phyloP scores from a whole-genome alignment of 768 basidiomycete species.

The Cyathus striatus region DNA sequence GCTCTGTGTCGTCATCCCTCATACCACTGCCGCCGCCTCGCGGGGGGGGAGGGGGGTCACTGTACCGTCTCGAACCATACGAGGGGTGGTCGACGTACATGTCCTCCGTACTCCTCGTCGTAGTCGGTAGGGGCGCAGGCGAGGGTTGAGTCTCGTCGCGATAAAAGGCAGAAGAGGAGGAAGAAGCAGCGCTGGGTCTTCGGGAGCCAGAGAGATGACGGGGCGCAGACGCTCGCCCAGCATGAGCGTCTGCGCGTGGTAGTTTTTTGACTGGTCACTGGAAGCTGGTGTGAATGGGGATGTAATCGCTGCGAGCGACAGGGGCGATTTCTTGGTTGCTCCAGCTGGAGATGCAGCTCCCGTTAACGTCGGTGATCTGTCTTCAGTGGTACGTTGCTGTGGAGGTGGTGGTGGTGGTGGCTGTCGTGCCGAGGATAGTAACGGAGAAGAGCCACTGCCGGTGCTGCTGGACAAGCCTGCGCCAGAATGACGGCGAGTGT shows the following conservation, averaged over 20 bases:
- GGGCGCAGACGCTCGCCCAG: slow-evolving; percentile 80
- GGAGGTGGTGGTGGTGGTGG: too few relatives aligned
- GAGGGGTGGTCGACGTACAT: slow-evolving; percentile 22
- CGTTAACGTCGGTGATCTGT: slow-evolving; percentile 18
- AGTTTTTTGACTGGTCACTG: slow-evolving; percentile 64
- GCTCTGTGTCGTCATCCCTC: too few relatives aligned
- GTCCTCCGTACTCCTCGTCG: slow-evolving; percentile 12
- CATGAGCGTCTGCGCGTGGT: slow-evolving; percentile 69
- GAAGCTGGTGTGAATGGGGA: neutral
- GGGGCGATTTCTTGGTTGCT: slow-evolving; percentile 6
- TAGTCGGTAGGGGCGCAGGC: slow-evolving; percentile 1
- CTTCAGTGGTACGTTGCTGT: too few relatives aligned
- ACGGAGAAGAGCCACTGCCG: slow-evolving; percentile 14
- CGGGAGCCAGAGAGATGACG: slow-evolving; percentile 27
- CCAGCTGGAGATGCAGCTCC: slow-evolving; percentile 9
- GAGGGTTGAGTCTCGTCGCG: slow-evolving; percentile 13
- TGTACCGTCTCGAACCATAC: too few relatives aligned
- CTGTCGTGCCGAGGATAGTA: slow-evolving; percentile 11
- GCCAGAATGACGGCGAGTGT: slow-evolving; percentile 11
- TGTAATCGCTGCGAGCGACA: slow-evolving; percentile 7
- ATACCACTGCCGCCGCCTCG: too few relatives aligned
- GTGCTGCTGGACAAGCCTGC: slow-evolving; percentile 12
- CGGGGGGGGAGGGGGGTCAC: too few relatives aligned
- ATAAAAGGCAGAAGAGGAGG: slow-evolving; percentile 12
- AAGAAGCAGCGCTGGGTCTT: slow-evolving; percentile 32